Conservation (phyloP, 495 filamentous ascomycete species). For the Penicillium steckii region DNA sequence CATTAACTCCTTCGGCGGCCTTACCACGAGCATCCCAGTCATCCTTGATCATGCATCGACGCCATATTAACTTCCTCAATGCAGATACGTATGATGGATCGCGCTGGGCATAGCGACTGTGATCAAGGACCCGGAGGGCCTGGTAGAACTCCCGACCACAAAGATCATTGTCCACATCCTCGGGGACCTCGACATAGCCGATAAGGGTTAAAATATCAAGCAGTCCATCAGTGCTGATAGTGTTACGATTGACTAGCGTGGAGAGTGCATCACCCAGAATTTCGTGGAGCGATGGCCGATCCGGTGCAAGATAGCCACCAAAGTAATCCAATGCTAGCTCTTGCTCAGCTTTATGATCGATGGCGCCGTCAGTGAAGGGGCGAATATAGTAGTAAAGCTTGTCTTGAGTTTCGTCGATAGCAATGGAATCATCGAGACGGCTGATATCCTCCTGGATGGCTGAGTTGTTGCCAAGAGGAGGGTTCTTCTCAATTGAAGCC, state of each 20-base stretch:
- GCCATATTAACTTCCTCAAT: constrained; percentile 75
- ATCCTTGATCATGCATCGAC: constrained; percentile 74
- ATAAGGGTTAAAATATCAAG: constrained; percentile 83
- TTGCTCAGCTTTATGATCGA: constrained; percentile 75
- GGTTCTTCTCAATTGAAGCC: constrained; percentile 49
- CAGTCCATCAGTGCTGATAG: constrained; percentile 63
- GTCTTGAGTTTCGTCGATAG: constrained; percentile 71
- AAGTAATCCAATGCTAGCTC: constrained; percentile 72
- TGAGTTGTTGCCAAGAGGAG: constrained; percentile 12
- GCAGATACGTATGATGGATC: constrained; percentile 51
- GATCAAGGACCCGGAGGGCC: constrained; percentile 65
- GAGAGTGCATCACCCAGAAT: constrained; percentile 64
- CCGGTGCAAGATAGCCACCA: constrained; percentile 51
- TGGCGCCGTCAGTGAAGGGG: constrained; percentile 58
- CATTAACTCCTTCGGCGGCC: constrained; percentile 28
- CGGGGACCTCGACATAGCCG: constrained; percentile 29
- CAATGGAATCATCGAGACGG: constrained; percentile 58
- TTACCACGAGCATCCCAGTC: constrained; percentile 62
- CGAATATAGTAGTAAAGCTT: constrained; percentile 60
- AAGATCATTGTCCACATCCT: constrained; percentile 37
- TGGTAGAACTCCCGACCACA: constrained; percentile 61
- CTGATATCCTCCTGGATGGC: constrained; percentile 34
- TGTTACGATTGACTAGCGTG: constrained; percentile 64
- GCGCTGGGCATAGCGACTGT: constrained; percentile 48
- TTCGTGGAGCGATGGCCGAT: constrained; percentile 60